These are phyloP conservation scores for Nitzschia sp. DNA, from an alignment of 108 stramenopile species.

Conservation along the genomic window DNA sequence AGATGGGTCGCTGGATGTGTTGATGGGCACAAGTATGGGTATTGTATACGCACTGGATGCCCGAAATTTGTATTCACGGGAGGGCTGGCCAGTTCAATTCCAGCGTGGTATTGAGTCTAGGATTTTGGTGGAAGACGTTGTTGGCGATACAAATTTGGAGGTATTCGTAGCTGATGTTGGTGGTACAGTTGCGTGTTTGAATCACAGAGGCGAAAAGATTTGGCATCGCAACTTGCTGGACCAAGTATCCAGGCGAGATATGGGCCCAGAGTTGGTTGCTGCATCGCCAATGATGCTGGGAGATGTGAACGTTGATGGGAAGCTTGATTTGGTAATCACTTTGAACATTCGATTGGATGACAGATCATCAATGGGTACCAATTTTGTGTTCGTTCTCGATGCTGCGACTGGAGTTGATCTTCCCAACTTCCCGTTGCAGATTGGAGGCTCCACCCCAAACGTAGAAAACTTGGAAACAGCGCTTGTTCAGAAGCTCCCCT, in stretches of 20 bases:
- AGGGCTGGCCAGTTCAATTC: conserved; percentile 74
- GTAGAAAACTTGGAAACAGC: conserved; percentile 26
- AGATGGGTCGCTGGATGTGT: conserved; percentile 52
- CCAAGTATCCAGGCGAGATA: conserved; percentile 27
- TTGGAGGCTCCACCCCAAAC: conserved; percentile 32
- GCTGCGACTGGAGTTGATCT: conserved; percentile 67
- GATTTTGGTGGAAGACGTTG: conserved; percentile 75
- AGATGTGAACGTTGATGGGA: conserved; percentile 75
- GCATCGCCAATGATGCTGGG: conserved; percentile 73
- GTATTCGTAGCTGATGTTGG: conserved; percentile 75
- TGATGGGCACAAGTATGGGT: conserved; percentile 82
- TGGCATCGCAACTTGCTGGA: conserved; percentile 70
- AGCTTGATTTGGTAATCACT: conserved; percentile 57
- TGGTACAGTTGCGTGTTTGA: conserved; percentile 65
- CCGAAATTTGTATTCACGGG: conserved; percentile 34
- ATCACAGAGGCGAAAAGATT: conserved; percentile 57
- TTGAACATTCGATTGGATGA: conserved; percentile 34
- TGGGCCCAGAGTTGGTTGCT: conserved; percentile 38
- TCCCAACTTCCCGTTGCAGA: conserved; percentile 53
- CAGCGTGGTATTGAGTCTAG: conserved; percentile 62
- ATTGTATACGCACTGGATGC: conserved; percentile 69
- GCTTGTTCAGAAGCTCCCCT: conserved; percentile 36
- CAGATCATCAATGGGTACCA: conserved; percentile 7
- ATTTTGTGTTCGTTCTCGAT: conserved; percentile 57
- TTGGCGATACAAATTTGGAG: conserved; percentile 73